These are phyloP conservation scores for Schoenoplectus tabernaemontani DNA, from an alignment of 202 grass and related monocot species.

Conservation along the genomic window DNA sequence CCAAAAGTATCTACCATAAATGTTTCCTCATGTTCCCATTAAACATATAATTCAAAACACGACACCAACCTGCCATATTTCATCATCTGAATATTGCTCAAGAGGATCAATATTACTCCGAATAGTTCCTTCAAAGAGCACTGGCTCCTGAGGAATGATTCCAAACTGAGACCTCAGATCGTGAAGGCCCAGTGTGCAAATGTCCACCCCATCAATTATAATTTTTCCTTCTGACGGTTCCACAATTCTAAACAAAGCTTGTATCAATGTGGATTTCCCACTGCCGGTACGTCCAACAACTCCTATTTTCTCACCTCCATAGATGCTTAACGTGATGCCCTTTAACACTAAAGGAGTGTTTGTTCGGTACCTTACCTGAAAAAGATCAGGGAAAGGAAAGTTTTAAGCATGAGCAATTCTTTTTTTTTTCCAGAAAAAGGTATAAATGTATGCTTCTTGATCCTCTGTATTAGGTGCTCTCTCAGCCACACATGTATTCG, in stretches of 20 bases:
- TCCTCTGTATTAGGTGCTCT: no score
- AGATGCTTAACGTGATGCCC: slow-evolving; percentile 71
- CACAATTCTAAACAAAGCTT: slow-evolving; percentile 90
- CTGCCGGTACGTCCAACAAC: slow-evolving; percentile 88
- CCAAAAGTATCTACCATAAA: no score
- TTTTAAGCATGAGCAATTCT: background rate
- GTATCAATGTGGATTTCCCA: slow-evolving; percentile 94
- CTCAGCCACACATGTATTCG: no score
- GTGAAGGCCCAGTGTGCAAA: slow-evolving; percentile 88
- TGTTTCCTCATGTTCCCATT: background rate
- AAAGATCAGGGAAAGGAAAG: background rate
- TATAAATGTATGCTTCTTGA: background rate
- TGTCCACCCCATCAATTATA: slow-evolving; percentile 69
- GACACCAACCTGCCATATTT: slow-evolving; percentile 88
- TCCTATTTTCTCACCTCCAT: slow-evolving; percentile 79
- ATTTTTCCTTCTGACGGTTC: slow-evolving; percentile 85
- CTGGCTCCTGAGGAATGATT: slow-evolving; percentile 94
- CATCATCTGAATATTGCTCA: slow-evolving; percentile 77
- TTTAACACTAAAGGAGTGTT: slow-evolving; percentile 90
- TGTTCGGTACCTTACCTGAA: slow-evolving; percentile 68
- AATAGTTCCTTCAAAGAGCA: slow-evolving; percentile 91
- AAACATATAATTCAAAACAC: slow-evolving; percentile 1
- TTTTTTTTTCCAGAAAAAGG: background rate
- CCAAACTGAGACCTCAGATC: slow-evolving; percentile 90
- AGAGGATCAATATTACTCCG: slow-evolving; percentile 88